Percentiles rank a stretch among this genome's conserved stretches.
Conservation (phyloP, 2,329 filamentous ascomycete species). For the Colletotrichum plurivorum region DNA sequence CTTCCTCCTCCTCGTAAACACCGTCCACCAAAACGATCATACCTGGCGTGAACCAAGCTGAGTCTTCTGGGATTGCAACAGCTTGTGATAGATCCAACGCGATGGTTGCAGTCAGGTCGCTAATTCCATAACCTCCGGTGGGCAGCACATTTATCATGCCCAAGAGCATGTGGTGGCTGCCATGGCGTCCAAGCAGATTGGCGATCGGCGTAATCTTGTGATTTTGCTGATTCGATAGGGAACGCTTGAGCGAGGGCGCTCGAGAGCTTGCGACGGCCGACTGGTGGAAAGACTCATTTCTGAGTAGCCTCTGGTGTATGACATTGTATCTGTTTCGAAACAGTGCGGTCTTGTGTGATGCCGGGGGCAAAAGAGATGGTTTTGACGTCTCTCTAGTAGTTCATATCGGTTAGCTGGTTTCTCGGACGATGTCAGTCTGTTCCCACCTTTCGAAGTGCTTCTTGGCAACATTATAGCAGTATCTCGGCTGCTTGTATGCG, state of each 20-base stretch:
- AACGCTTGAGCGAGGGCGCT: slow-evolving; percentile 69
- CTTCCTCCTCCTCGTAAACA: slow-evolving; percentile 94
- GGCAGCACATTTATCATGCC: slow-evolving; percentile 87
- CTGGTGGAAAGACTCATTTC: slow-evolving; percentile 93
- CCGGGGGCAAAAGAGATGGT: slow-evolving; percentile 80
- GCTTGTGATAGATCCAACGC: slow-evolving; percentile 86
- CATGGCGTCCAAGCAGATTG: slow-evolving; percentile 82
- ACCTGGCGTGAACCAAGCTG: slow-evolving; percentile 92
- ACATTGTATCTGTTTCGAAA: slow-evolving; percentile 94
- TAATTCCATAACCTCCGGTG: slow-evolving; percentile 85
- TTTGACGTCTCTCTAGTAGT: slow-evolving; percentile 70
- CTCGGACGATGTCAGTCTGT: background rate
- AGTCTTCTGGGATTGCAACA: slow-evolving; percentile 84
- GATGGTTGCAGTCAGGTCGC: slow-evolving; percentile 91
- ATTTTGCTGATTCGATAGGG: slow-evolving; percentile 75
- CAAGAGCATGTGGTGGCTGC: slow-evolving; percentile 87
- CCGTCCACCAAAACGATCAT: slow-evolving; percentile 97
- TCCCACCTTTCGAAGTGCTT: slow-evolving; percentile 88
- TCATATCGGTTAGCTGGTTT: slow-evolving; percentile 41
- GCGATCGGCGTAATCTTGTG: slow-evolving; percentile 92
- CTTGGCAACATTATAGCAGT: slow-evolving; percentile 82
- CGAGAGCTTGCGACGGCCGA: slow-evolving; percentile 77
- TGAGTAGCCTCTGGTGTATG: slow-evolving; percentile 90
- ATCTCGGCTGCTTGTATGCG: slow-evolving; percentile 87
- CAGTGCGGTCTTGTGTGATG: slow-evolving; percentile 85